Conservation (phyloP, 257 asterid species). For the Hygrophila difformis region DNA sequence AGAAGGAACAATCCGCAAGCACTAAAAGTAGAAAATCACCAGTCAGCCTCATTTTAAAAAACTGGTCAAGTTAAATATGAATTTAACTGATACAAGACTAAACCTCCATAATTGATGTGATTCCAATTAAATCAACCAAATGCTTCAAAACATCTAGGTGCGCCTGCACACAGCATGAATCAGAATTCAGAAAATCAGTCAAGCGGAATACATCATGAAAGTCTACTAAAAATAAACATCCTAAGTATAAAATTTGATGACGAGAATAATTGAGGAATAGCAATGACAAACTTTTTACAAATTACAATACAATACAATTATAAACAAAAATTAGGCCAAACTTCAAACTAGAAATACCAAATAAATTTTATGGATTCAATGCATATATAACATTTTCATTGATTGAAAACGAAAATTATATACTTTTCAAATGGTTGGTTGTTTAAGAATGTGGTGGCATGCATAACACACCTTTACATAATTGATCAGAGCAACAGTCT, state of each 20-base stretch:
- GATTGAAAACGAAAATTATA: no score
- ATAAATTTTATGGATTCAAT: no score
- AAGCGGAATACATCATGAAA: no score
- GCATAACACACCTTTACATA: constrained; percentile 61
- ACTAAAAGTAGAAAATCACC: background rate
- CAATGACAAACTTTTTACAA: no score
- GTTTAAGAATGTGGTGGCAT: background rate
- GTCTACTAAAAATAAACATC: background rate
- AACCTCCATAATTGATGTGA: constrained; percentile 99
- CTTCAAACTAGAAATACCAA: no score
- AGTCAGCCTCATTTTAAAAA: background rate
- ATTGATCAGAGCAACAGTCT: constrained; percentile 76
- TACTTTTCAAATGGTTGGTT: background rate
- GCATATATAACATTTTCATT: no score
- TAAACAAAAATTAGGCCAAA: background rate
- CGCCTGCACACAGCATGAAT: constrained; percentile 30
- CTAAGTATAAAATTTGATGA: background rate
- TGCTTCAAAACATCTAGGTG: constrained; percentile 79
- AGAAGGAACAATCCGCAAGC: constrained; percentile 19
- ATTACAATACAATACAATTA: background rate
- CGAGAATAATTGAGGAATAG: no score
- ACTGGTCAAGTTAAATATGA: constrained; percentile 4
- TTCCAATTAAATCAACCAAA: constrained; percentile 96
- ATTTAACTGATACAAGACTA: constrained; percentile 14
- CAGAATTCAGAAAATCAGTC: background rate